phyloP scores from a whole-genome alignment of 345 rosid species.

The Toxicodendron radicans region DNA sequence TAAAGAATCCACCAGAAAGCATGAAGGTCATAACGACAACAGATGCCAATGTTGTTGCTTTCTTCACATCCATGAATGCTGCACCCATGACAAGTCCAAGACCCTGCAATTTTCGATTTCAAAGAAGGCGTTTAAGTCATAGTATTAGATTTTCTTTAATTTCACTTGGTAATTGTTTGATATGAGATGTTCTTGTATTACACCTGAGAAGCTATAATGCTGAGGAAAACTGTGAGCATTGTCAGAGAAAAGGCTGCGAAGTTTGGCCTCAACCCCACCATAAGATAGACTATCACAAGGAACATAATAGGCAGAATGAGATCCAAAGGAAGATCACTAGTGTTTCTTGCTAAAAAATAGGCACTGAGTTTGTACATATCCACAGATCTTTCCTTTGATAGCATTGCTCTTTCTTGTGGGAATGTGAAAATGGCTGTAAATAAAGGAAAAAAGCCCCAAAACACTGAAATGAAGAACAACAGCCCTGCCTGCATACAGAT shows the following conservation, averaged over 20 bases:
- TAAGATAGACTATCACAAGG: conserved; percentile 28
- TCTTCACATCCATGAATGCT: conserved; percentile 38
- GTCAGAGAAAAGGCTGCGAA: conserved; percentile 27
- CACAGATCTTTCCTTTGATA: conserved; percentile 35
- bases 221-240: conserved; percentile 28
- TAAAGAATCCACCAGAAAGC: conserved; percentile 39
- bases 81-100: conserved; percentile 39
- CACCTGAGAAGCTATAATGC: conserved; percentile 33
- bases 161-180: neutral
- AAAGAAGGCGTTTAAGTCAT: neutral
- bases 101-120: conserved; percentile 26
- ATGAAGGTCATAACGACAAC: conserved; percentile 34
- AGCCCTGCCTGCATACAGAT: conserved; percentile 30
- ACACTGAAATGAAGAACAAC: conserved; percentile 39
- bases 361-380: conserved; percentile 42
- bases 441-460: conserved; percentile 39
- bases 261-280: conserved; percentile 30
- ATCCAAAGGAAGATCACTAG: conserved; percentile 35
- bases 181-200: neutral
- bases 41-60: conserved; percentile 34
- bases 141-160: neutral
- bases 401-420: conserved; percentile 40
- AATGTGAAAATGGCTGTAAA: conserved; percentile 37
- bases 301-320: conserved; percentile 29
- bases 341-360: conserved; percentile 30